Evolutionary conservation across 345 rosid species (phyloP).

Genomic region (Gossypium arboreum): DNA sequence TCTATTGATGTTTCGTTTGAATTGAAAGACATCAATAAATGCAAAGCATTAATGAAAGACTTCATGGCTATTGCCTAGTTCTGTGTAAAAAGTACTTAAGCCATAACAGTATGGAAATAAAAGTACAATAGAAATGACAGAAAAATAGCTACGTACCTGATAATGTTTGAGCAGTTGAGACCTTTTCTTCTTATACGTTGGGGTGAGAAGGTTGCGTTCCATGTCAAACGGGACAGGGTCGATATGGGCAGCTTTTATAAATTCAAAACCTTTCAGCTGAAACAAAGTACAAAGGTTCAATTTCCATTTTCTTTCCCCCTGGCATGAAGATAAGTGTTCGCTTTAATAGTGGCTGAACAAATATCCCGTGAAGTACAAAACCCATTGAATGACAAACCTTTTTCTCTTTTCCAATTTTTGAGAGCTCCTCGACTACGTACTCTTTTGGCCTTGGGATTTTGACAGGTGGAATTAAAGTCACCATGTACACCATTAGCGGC

Average conservation of each 20-base stretch:
- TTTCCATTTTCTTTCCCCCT: background rate
- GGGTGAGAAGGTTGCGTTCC: conserved; percentile 87
- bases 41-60: too few species aligned
- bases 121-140: background rate
- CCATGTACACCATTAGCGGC: conserved; percentile 54
- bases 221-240: conserved; percentile 85
- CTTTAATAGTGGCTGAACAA: background rate
- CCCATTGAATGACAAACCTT: conserved; percentile 38
- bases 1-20: too few species aligned
- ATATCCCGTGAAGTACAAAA: background rate
- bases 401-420: conserved; percentile 65
- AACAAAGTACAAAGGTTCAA: conserved; percentile 4
- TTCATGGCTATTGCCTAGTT: too few species aligned
- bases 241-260: conserved; percentile 68
- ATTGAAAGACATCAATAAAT: too few species aligned
- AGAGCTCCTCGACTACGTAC: conserved; percentile 61
- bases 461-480: conserved; percentile 64
- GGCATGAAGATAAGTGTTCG: background rate
- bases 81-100: too few species aligned
- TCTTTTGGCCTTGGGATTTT: conserved; percentile 60
- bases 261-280: conserved; percentile 95
- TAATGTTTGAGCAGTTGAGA: conserved; percentile 84
- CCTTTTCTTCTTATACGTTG: conserved; percentile 92
- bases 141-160: conserved; percentile 42
- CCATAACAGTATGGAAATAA: too few species aligned